Base-by-base conservation (phyloP, 345 rosid species). In the Lumnitzera littorea region DNA sequence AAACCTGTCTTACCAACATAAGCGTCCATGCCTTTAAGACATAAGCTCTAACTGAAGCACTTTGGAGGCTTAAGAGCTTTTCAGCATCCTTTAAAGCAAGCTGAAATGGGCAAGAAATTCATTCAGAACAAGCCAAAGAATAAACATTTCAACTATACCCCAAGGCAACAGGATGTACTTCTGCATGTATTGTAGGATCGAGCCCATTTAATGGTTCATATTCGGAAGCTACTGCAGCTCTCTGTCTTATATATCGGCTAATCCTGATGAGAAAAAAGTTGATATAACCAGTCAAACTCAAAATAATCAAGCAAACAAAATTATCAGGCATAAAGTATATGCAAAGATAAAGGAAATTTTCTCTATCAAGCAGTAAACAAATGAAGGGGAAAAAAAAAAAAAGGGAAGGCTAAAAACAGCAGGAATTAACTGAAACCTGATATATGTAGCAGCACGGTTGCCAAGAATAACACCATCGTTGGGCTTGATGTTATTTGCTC, bases 41-140 rank as follows among this genome's bases (percentile, higher is more conserved):
- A 69, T 76, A 80, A 13, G 96, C 64, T 76, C 77, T 82, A 50
- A 75, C 76, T 65, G 78, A 80, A 73, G 74, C 78, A 58, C 60
- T 76, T 72, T 63, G 77, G 41, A 87, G 78, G 55, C 61, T 76
- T 70, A 75, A 72, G 61, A 94, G 73, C 82, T 79, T 94, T 61
- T 89, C 96, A 48, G 99, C 95, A 83, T 94, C 99, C 77, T 87
- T 94, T 13, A 84, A 68, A 51, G 96, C 96, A 70, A 94, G 97
- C 99, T 89, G 84, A 64, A 81, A 69, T 3, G 53, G 43, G 23
- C 66, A 60, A 64, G 36, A 58, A 5, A 15, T 52, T 46, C 24
- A 5, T 43, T 51, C 47, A 58, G 58, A 48, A 61, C 17, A 50
- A 25, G 15, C 69, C 46, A 46, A 50, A 50, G 64, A 57, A 56